Conservation (phyloP, 208 protist species). For the Herpetomonas muscarum region DNA sequence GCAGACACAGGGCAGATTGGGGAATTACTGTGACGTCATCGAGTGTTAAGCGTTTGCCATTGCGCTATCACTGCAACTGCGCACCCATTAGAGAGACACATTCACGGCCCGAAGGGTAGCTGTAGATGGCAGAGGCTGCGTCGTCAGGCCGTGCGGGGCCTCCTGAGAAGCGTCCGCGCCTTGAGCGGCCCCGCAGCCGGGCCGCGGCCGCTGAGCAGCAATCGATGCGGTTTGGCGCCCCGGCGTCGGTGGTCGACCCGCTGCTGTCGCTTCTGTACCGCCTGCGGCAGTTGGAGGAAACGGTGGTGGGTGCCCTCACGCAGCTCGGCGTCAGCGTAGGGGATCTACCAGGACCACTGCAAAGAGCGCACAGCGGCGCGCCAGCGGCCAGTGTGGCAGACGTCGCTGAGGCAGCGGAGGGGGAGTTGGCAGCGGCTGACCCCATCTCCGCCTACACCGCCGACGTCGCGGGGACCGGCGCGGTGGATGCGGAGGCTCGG, state of each 20-base stretch:
- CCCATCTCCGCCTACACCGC: slow-evolving; percentile 5
- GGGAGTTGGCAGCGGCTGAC: not conserved
- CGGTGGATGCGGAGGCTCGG: too few species aligned
- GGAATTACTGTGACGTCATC: too few species aligned
- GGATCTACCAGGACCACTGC: not conserved
- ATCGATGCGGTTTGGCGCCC: slow-evolving; percentile 34
- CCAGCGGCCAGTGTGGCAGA: too few species aligned
- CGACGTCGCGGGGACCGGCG: too few species aligned
- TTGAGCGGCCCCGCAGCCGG: not conserved
- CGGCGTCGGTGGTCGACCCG: slow-evolving; percentile 53
- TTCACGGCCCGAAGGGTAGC: too few species aligned
- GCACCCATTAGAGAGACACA: too few species aligned
- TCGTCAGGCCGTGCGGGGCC: not conserved
- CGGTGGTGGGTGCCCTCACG: slow-evolving; percentile 24
- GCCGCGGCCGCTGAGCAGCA: not conserved
- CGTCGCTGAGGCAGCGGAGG: too few species aligned
- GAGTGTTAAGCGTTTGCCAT: too few species aligned
- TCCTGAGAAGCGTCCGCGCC: not conserved
- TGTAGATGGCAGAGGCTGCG: not conserved
- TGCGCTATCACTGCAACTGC: too few species aligned
- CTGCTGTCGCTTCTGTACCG: slow-evolving; percentile 58
- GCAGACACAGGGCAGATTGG: too few species aligned
- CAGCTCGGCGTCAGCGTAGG: slow-evolving; percentile 21
- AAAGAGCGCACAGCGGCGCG: too few species aligned
- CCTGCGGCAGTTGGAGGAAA: slow-evolving; percentile 43